A percentile compares a stretch with the other conserved stretches of the same genome.
Conservation (phyloP, 257 asterid genomes). For the Gentiana dahurica region DNA sequence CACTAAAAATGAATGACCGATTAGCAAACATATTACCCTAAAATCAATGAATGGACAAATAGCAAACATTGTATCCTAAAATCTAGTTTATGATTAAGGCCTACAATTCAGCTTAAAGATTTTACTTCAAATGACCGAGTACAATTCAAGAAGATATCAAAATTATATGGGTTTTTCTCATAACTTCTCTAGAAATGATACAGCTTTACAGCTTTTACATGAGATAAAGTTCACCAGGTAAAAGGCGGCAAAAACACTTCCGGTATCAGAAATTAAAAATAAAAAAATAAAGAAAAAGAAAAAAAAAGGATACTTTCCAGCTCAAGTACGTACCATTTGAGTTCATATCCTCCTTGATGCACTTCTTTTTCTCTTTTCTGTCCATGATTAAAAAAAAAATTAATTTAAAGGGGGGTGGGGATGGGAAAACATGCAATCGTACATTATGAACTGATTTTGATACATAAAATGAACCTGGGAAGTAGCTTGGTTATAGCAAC, state of each 20-base stretch:
- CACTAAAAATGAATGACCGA: too few species aligned
- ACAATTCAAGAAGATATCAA: neutral
- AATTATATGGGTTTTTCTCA: neutral
- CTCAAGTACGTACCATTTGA: conserved; percentile 13
- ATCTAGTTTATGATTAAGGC: neutral
- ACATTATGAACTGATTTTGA: too few species aligned
- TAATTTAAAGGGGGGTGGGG: too few species aligned
- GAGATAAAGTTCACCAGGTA: neutral
- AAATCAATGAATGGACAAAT: too few species aligned
- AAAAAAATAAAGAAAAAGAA: too few species aligned
- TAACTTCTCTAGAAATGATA: too few species aligned
- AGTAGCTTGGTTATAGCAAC: conserved; percentile 49
- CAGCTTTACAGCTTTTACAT: neutral
- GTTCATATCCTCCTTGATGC: conserved; percentile 8
- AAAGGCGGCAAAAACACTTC: neutral
- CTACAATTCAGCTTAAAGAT: neutral
- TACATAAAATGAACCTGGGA: conserved; percentile 25
- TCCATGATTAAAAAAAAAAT: too few species aligned
- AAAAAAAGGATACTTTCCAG: neutral
- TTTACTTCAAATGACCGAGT: neutral
- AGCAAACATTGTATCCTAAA: too few species aligned
- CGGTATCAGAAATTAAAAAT: neutral
- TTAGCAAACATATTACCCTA: too few species aligned
- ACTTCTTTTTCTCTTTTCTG: conserved; percentile 13
- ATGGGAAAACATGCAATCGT: neutral